Percentiles rank a stretch among this genome's conserved stretches.
Evolutionary conservation across 1,139 yeast species (phyloP).

Genomic region (Meyerozyma guilliermondii): DNA sequence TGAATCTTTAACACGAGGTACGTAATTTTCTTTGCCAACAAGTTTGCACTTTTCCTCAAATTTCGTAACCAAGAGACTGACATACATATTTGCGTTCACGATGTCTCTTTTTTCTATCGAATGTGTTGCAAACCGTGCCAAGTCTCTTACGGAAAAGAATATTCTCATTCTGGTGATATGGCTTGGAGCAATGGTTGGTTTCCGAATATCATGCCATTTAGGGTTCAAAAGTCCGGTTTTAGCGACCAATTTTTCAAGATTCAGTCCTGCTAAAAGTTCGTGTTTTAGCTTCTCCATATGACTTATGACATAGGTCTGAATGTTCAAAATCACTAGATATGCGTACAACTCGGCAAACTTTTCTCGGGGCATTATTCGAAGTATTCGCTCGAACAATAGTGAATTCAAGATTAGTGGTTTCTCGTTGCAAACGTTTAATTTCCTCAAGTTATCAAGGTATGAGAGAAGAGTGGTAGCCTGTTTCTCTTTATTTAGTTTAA

Average conservation of each 20-base stretch:
- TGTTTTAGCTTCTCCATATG: conserved; percentile 18
- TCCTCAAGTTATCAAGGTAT: conserved; percentile 15
- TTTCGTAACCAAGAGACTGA: conserved; percentile 32
- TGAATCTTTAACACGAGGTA: conserved; percentile 12
- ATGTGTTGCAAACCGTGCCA: conserved; percentile 18
- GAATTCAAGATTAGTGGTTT: conserved; percentile 19
- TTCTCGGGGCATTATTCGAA: conserved; percentile 16
- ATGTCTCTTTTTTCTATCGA: conserved; percentile 26
- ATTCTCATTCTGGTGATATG: conserved; percentile 25
- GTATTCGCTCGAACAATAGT: conserved; percentile 15
- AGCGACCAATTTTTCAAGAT: conserved; percentile 27
- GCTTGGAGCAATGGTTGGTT: conserved; percentile 11
- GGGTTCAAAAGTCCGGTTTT: conserved; percentile 35
- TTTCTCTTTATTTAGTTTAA: conserved; percentile 10
- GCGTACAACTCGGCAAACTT: conserved; percentile 24
- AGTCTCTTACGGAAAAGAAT: conserved; percentile 26
- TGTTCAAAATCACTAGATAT: conserved; percentile 30
- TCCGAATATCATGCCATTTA: conserved; percentile 32
- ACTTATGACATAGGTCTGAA: conserved; percentile 19
- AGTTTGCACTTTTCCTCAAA: conserved; percentile 25
- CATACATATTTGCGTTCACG: conserved; percentile 28
- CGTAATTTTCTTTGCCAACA: conserved; percentile 5
- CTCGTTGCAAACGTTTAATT: conserved; percentile 19
- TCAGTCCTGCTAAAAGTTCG: conserved; percentile 23
- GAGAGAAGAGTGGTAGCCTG: conserved; percentile 18